These are phyloP conservation scores for Peziza echinospora DNA, from an alignment of 495 filamentous ascomycete species.

Conservation along the genomic window DNA sequence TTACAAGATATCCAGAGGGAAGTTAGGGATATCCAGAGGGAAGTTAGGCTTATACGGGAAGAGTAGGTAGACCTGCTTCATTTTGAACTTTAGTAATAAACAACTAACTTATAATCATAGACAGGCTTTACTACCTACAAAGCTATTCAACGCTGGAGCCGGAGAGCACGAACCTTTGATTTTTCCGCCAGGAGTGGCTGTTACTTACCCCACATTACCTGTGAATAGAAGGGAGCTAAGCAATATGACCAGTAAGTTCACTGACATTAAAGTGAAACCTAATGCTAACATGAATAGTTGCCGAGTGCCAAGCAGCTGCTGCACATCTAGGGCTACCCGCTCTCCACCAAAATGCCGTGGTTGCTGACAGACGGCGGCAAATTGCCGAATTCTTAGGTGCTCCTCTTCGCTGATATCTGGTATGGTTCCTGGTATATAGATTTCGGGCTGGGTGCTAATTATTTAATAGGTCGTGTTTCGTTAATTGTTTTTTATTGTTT, in stretches of 20 bases:
- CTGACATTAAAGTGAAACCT: conserved; percentile 1
- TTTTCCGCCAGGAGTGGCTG: conserved; percentile 1
- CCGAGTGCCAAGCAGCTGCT: conserved; percentile 7
- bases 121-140: conserved; percentile 3
- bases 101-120: conserved; percentile 3
- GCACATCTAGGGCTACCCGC: conserved; percentile 6
- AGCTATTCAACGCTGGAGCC: conserved; percentile 4
- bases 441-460: too few relatives aligned
- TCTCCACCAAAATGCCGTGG: conserved; percentile 4
- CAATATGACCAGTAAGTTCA: conserved; percentile 7
- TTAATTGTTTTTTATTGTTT: too few relatives aligned
- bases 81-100: conserved; percentile 5
- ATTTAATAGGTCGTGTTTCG: too few relatives aligned
- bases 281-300: conserved; percentile 9
- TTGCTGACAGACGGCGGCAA: conserved; percentile 5
- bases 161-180: conserved; percentile 3
- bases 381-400: conserved; percentile 5
- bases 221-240: conserved; percentile 7
- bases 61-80: conserved; percentile 7
- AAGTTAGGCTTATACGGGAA: not conserved
- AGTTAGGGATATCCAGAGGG: not conserved
- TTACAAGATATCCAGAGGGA: conserved; percentile 2
- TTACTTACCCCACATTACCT: conserved; percentile 5
- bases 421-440: not conserved
- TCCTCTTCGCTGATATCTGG: not conserved